These are phyloP conservation scores for Xylaria intraflava DNA, from an alignment of 495 filamentous ascomycete genomes.

Conservation along the genomic window DNA sequence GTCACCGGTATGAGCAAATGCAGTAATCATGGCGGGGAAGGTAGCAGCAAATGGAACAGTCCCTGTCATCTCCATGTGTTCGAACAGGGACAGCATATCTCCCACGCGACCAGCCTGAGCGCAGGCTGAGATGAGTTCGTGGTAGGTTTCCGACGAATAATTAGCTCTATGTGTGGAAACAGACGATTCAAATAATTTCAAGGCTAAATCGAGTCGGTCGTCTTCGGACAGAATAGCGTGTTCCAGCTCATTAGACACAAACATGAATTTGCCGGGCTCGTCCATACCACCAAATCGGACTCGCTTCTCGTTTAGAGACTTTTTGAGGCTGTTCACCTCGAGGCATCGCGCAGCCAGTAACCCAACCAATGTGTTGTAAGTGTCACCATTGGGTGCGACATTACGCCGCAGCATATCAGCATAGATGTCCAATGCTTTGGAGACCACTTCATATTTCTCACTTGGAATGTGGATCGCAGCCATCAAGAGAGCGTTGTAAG, in stretches of 20 bases:
- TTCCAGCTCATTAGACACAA: slow-evolving; percentile 78
- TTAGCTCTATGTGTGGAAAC: slow-evolving; percentile 53
- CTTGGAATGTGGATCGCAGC: slow-evolving; percentile 70
- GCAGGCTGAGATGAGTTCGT: slow-evolving; percentile 74
- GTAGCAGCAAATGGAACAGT: slow-evolving; percentile 69
- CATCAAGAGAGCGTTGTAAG: slow-evolving; percentile 84
- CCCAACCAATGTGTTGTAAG: slow-evolving; percentile 78
- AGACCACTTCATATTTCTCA: slow-evolving; percentile 69
- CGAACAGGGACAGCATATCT: slow-evolving; percentile 83
- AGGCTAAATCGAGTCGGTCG: slow-evolving; percentile 71
- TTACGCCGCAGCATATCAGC: slow-evolving; percentile 88
- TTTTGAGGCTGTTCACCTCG: slow-evolving; percentile 62
- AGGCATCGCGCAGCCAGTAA: slow-evolving; percentile 72
- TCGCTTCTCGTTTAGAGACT: slow-evolving; percentile 65
- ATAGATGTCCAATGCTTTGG: slow-evolving; percentile 90
- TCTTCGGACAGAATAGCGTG: slow-evolving; percentile 77
- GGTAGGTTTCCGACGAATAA: slow-evolving; percentile 63
- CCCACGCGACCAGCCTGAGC: slow-evolving; percentile 68
- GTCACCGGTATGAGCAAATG: slow-evolving; percentile 74
- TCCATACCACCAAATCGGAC: slow-evolving; percentile 78
- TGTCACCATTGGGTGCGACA: slow-evolving; percentile 72
- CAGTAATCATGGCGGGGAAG: slow-evolving; percentile 87
- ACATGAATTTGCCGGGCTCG: slow-evolving; percentile 82
- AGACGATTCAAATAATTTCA: slow-evolving; percentile 77
- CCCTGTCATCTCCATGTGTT: slow-evolving; percentile 76